These are phyloP conservation scores for Cystofilobasidium bisporidii DNA, from an alignment of 768 basidiomycete genomes.

Conservation along the genomic window DNA sequence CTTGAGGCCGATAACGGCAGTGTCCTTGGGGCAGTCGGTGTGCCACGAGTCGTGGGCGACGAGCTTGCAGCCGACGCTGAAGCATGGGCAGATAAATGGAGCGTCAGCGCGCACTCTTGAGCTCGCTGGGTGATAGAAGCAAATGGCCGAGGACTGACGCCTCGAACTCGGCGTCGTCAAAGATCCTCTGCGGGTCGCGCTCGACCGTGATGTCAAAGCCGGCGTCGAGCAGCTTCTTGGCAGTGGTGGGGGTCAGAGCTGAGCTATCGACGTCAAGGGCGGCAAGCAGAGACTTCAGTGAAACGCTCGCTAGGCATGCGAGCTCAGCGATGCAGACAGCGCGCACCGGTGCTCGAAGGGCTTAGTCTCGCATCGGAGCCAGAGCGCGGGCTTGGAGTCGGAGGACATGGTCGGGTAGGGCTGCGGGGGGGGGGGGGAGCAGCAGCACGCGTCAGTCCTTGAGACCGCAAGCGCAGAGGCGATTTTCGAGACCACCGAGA, in stretches of 20 bases:
- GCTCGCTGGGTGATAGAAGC: neutral
- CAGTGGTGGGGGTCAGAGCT: conserved; percentile 82
- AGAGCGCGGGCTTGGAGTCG: conserved; percentile 44
- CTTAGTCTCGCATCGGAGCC: conserved; percentile 97
- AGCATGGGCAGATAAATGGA: too few relatives aligned
- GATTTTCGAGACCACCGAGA: too few relatives aligned
- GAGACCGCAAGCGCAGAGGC: too few relatives aligned
- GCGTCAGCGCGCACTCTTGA: too few relatives aligned
- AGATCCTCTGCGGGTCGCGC: conserved; percentile 86
- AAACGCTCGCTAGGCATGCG: too few relatives aligned
- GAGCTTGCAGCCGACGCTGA: conserved; percentile 82
- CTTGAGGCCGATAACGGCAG: conserved; percentile 89
- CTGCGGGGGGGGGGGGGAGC: neutral
- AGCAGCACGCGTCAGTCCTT: too few relatives aligned
- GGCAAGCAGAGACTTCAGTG: too few relatives aligned
- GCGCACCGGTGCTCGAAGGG: conserved; percentile 82
- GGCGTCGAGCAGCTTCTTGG: conserved; percentile 74
- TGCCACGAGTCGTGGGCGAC: conserved; percentile 78
- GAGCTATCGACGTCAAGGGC: too few relatives aligned
- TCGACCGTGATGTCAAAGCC: conserved; percentile 89
- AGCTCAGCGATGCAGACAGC: neutral
- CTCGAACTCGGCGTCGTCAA: conserved; percentile 85
- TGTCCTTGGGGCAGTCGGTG: conserved; percentile 51
- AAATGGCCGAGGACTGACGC: conserved; percentile 50
- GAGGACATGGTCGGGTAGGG: conserved; percentile 55